Evolutionary conservation across 441 rosid species (phyloP), one percentile per base, ranked within the genome.

Genomic region (Omphalea diandra): DNA sequence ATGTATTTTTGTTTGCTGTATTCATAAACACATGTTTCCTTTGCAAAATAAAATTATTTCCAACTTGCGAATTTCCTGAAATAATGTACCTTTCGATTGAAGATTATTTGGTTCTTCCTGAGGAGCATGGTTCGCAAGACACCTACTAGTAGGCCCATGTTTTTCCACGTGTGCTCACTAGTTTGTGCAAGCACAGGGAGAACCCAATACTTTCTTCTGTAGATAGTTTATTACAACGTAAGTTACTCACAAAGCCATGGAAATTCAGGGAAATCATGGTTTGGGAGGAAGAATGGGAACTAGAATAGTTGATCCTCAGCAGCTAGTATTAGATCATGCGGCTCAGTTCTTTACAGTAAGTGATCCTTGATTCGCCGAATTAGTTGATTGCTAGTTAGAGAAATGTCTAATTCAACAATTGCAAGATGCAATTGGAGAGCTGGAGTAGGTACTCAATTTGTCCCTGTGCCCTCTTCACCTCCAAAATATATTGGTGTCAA

Each of bases 201-300:
- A n/a, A n/a, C n/a, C n/a, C n/a, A n/a, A n/a, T n/a, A n/a, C n/a
- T 26, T 17, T 43, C 53, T 43, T 12, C 12, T 43, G 18, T 63
- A 5, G 18, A 0, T 24, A 9, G 3, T 1, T 14, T 18, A 7
- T 61, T 32, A n/a, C 22, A 2, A 17, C n/a, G n/a, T 38, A 76
- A 22, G 50, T 41, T 75, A 57, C 29, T 70, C 29, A 38, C 56
- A 24, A 12, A 66, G 35, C 54, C 70, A 24, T 78, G 61, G 5
- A 24, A 17, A 18, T 69, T 38, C 69, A 91, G 97, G 97, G 97
- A 62, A 80, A 79, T 76, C 98, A 91, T 86, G 98, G 98, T 52
- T 82, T 94, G 79, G 97, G 97, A 76, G 97, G 98, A 75, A 86
- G 98, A 78, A 83, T 94, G 92, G 97, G 88, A 68, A 94, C 98